These are phyloP conservation scores for Xylaria sp. DNA, from an alignment of 495 filamentous ascomycete genomes.

Conservation along the genomic window DNA sequence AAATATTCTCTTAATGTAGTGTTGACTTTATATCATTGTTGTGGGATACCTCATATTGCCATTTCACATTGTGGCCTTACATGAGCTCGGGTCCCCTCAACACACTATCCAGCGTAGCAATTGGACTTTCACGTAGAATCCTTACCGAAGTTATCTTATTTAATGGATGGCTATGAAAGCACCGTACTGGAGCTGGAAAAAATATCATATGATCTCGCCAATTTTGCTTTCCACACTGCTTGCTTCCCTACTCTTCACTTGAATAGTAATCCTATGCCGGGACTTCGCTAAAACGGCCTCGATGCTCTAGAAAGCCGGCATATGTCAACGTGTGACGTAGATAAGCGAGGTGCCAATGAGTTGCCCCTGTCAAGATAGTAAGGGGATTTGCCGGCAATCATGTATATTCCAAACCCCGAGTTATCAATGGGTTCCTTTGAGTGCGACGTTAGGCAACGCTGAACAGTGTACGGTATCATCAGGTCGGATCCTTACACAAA, in stretches of 20 bases:
- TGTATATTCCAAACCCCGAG: conserved; percentile 8
- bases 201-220: background rate
- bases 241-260: background rate
- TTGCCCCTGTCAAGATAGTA: background rate
- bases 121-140: background rate
- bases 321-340: background rate
- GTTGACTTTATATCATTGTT: no score
- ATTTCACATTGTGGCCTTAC: background rate
- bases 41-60: no score
- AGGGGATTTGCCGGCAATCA: background rate
- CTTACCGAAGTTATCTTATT: background rate
- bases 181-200: background rate
- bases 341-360: conserved; percentile 13
- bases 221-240: background rate
- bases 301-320: background rate
- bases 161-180: background rate
- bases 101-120: no score
- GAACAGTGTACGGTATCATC: background rate
- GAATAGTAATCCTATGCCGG: background rate
- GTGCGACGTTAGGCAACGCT: conserved; percentile 1
- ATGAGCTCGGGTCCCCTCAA: no score
- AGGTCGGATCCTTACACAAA: background rate
- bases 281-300: background rate
- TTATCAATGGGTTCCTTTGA: background rate
- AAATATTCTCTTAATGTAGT: background rate